Percentiles rank a stretch among this genome's conserved stretches.
phyloP scores from a whole-genome alignment of 805 yeast species.

The Candida stauntonica region DNA sequence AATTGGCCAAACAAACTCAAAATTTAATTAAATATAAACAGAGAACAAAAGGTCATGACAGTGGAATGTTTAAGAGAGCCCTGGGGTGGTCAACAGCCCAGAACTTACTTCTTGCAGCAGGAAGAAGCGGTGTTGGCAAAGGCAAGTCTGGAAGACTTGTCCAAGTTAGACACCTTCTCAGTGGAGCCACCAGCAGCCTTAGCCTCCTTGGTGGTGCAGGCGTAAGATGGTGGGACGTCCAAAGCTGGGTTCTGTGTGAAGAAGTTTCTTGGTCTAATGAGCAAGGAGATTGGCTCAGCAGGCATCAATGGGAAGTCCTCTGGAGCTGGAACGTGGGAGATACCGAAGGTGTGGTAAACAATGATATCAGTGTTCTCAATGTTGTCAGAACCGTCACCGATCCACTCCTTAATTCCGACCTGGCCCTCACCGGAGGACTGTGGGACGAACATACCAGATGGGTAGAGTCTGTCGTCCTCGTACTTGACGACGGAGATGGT shows the following conservation, averaged over 20 bases:
- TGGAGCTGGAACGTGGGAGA: slow-evolving; percentile 84
- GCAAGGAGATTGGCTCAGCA: slow-evolving; percentile 70
- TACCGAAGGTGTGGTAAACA: slow-evolving; percentile 78
- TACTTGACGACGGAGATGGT: slow-evolving; percentile 68
- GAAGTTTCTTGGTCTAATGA: slow-evolving; percentile 76
- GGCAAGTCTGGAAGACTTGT: slow-evolving; percentile 49
- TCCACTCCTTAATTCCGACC: slow-evolving; percentile 65
- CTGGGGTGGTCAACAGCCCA: too few species aligned
- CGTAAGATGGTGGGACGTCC: slow-evolving; percentile 65
- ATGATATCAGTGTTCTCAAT: slow-evolving; percentile 69
- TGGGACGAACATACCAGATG: slow-evolving; percentile 76
- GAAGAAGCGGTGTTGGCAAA: slow-evolving; percentile 29
- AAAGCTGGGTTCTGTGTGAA: slow-evolving; percentile 74
- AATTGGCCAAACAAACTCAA: too few species aligned
- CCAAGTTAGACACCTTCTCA: slow-evolving; percentile 41
- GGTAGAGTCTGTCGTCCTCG: slow-evolving; percentile 67
- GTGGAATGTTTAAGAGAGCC: neutral
- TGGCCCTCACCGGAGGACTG: slow-evolving; percentile 70
- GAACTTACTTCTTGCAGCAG: slow-evolving; percentile 25
- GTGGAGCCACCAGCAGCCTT: slow-evolving; percentile 29
- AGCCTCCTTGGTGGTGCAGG: slow-evolving; percentile 41
- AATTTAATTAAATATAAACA: neutral
- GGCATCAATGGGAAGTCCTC: slow-evolving; percentile 92
- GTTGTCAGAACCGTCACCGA: slow-evolving; percentile 53
- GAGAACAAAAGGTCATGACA: neutral